phyloP scores from a whole-genome alignment of 805 yeast species.

The Candida patagonica region DNA sequence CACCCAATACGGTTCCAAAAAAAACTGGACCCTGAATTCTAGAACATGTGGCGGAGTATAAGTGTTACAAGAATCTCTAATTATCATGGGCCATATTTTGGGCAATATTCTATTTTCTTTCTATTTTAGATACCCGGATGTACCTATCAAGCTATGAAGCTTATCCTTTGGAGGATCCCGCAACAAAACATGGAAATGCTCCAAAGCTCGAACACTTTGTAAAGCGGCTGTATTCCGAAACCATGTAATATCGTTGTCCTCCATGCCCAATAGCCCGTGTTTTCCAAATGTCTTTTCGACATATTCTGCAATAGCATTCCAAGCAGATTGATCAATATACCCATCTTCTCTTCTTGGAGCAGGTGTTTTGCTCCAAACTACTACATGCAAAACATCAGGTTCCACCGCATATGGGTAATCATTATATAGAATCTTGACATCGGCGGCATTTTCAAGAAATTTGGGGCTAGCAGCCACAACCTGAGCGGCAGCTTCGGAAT shows the following conservation, averaged over 20 bases:
- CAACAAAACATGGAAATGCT: conserved; percentile 48
- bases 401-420: conserved; percentile 51
- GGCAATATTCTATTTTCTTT: neutral
- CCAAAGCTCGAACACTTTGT: conserved; percentile 46
- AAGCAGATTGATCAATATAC: conserved; percentile 33
- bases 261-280: conserved; percentile 30
- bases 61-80: too few relatives aligned
- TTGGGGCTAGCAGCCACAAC: conserved; percentile 9
- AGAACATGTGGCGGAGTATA: too few relatives aligned
- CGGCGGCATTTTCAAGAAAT: conserved; percentile 20
- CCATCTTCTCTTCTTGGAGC: conserved; percentile 36
- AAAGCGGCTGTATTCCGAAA: conserved; percentile 49
- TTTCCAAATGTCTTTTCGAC: conserved; percentile 34
- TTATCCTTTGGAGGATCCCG: conserved; percentile 18
- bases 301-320: conserved; percentile 32
- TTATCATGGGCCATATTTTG: too few relatives aligned
- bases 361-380: conserved; percentile 45
- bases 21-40: too few relatives aligned
- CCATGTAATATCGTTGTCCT: conserved; percentile 37
- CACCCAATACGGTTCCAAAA: too few relatives aligned
- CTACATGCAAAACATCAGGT: conserved; percentile 38
- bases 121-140: conserved; percentile 7
- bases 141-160: conserved; percentile 12
- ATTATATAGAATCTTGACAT: conserved; percentile 39
- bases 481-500: neutral